Conservation (phyloP, 2,329 filamentous ascomycete species). For the Stagonosporopsis vannaccii region DNA sequence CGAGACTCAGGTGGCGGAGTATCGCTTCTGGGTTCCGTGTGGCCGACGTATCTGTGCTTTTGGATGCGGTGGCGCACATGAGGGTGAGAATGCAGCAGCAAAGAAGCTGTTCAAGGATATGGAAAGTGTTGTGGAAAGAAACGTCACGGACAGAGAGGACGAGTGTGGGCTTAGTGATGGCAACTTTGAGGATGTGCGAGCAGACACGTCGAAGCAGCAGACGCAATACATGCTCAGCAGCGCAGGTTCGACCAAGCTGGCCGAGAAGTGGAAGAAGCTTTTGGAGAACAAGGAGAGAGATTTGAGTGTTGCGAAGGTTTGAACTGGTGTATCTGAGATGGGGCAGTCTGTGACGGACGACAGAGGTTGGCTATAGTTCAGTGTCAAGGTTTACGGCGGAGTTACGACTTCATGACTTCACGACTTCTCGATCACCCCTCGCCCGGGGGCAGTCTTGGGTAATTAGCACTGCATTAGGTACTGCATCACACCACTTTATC, state of each 20-base stretch:
- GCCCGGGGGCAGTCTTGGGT: too few species aligned
- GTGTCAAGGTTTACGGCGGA: neutral
- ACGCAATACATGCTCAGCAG: neutral
- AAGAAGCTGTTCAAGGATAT: constrained; percentile 40
- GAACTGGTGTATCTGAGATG: neutral
- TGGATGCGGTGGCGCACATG: constrained; percentile 38
- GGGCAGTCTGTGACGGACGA: neutral
- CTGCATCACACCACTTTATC: neutral
- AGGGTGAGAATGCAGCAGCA: constrained; percentile 42
- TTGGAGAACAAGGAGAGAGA: constrained; percentile 16
- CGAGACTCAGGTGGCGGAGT: constrained; percentile 46
- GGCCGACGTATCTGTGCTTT: constrained; percentile 40
- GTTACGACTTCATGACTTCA: neutral
- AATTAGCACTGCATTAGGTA: neutral
- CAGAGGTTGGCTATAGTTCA: neutral
- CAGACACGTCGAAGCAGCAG: neutral
- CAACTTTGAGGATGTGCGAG: neutral
- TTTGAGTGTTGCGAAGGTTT: constrained; percentile 18
- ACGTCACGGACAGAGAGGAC: neutral
- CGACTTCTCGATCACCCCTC: neutral
- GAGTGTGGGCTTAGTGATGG: neutral
- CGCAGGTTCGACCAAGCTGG: constrained; percentile 1
- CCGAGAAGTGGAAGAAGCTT: constrained; percentile 11
- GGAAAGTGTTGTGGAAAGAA: constrained; percentile 15
- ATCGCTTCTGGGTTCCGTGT: constrained; percentile 48